Evolutionary conservation across 805 yeast species (phyloP).

Genomic region (Ogataea zsoltii): DNA sequence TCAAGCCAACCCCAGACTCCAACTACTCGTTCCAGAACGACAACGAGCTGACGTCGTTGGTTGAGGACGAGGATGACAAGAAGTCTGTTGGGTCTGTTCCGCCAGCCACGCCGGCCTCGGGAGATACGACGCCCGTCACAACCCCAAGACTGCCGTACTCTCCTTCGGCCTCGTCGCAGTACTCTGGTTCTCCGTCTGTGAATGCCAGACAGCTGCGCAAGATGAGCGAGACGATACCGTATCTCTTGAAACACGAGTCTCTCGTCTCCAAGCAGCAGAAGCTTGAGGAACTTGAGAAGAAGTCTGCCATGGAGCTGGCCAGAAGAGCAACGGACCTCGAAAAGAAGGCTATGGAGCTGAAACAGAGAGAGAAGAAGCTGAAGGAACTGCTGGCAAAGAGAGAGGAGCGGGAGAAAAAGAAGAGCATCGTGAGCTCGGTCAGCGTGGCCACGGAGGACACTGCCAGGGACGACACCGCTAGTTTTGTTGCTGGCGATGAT

Average conservation of each 20-base stretch:
- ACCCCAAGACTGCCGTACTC: constrained; percentile 27
- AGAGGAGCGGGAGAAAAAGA: constrained; percentile 12
- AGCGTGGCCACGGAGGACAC: constrained; percentile 1
- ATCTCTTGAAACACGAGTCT: constrained; percentile 74
- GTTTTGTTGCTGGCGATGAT: constrained; percentile 25
- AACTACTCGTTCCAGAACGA: constrained; percentile 27
- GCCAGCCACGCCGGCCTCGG: constrained; percentile 11
- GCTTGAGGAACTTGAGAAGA: constrained; percentile 76
- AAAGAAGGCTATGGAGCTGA: constrained; percentile 70
- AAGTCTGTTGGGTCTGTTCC: constrained; percentile 11
- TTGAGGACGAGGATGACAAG: constrained; percentile 14
- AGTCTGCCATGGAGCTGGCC: constrained; percentile 72
- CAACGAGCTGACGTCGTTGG: constrained; percentile 26
- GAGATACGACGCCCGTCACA: constrained; percentile 16
- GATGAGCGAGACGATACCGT: constrained; percentile 84
- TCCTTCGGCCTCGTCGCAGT: constrained; percentile 24
- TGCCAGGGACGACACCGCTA: constrained; percentile 12
- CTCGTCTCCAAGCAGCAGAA: constrained; percentile 74
- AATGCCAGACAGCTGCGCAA: constrained; percentile 69
- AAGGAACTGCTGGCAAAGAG: constrained; percentile 38
- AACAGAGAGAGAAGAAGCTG: constrained; percentile 60
- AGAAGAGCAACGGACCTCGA: constrained; percentile 75
- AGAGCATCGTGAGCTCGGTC: constrained; percentile 7
- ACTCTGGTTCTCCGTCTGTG: constrained; percentile 29
- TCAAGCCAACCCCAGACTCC: constrained; percentile 19